Evolutionary conservation across 306 rosid species (phyloP).

Genomic region (Medicago arabica): DNA sequence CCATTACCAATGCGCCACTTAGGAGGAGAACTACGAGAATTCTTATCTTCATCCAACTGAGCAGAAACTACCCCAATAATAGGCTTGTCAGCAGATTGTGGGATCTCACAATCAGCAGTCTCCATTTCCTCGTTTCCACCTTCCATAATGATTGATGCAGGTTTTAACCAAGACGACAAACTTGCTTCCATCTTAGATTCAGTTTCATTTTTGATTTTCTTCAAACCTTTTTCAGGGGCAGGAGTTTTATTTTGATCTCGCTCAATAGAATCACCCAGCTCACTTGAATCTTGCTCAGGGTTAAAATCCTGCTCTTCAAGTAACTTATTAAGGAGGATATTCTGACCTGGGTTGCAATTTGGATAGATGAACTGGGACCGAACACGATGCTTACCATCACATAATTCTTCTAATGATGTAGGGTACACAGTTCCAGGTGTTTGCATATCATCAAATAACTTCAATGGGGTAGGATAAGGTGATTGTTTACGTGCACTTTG

Average conservation of each 20-base stretch:
- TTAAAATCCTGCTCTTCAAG: conserved; percentile 55
- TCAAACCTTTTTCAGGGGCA: conserved; percentile 43
- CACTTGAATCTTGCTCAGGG: conserved; percentile 53
- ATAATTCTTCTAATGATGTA: conserved; percentile 56
- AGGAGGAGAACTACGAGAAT: conserved; percentile 59
- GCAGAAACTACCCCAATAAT: conserved; percentile 78
- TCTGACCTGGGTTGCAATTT: conserved; percentile 51
- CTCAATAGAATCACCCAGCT: conserved; percentile 53
- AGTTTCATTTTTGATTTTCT: conserved; percentile 46
- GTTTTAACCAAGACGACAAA: conserved; percentile 71
- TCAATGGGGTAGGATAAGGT: conserved; percentile 81
- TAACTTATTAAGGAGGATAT: conserved; percentile 49
- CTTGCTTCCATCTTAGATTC: conserved; percentile 64
- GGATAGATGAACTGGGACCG: conserved; percentile 78
- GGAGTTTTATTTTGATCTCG: conserved; percentile 52
- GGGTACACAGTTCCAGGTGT: conserved; percentile 96
- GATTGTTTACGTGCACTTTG: conserved; percentile 58
- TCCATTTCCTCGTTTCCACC: conserved; percentile 43
- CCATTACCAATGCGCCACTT: conserved; percentile 91
- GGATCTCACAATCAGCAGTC: conserved; percentile 38
- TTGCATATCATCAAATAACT: conserved; percentile 85
- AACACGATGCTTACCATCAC: conserved; percentile 59
- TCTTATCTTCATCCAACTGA: conserved; percentile 72
- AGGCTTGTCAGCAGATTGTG: conserved; percentile 64
- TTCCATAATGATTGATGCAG: conserved; percentile 51